These are phyloP conservation scores for Suillus decipiens DNA, from an alignment of 768 basidiomycete species.

Conservation along the genomic window DNA sequence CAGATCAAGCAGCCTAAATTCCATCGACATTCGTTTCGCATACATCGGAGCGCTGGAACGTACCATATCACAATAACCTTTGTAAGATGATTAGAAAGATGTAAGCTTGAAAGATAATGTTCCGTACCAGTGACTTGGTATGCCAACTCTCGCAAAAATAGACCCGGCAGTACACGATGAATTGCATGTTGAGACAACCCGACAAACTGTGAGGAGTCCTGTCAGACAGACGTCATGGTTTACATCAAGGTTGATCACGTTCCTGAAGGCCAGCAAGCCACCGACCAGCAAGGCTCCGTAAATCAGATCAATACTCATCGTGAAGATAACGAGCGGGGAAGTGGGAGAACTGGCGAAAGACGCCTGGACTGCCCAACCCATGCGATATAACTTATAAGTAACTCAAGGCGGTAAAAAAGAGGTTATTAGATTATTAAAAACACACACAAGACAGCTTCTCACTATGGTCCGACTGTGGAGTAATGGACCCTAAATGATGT, in stretches of 20 bases:
- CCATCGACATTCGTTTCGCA: not conserved
- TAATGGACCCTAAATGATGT: not conserved
- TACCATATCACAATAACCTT: conserved; percentile 27
- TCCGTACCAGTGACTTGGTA: conserved; percentile 23
- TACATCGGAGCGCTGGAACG: not conserved
- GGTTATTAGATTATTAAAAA: not conserved
- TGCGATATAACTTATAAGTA: conserved; percentile 10
- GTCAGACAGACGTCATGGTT: not conserved
- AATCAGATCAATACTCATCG: conserved; percentile 15
- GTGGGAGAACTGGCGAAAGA: not conserved
- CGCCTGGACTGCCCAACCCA: not conserved
- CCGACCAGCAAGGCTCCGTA: conserved; percentile 25
- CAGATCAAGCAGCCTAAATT: conserved; percentile 25
- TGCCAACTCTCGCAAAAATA: conserved; percentile 20
- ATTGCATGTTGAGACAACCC: conserved; percentile 29
- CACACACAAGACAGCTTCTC: not conserved
- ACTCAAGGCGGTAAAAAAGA: not conserved
- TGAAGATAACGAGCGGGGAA: not conserved
- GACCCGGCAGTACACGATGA: conserved; percentile 24
- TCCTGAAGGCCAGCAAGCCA: conserved; percentile 25
- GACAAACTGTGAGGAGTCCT: conserved; percentile 21
- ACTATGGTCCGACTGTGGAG: not conserved
- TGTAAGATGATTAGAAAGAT: not conserved
- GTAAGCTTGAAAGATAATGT: too few relatives aligned
- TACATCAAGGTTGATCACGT: not conserved